phyloP scores from a whole-genome alignment of 2,329 filamentous ascomycete genomes.

The Bipolaris victoriae region DNA sequence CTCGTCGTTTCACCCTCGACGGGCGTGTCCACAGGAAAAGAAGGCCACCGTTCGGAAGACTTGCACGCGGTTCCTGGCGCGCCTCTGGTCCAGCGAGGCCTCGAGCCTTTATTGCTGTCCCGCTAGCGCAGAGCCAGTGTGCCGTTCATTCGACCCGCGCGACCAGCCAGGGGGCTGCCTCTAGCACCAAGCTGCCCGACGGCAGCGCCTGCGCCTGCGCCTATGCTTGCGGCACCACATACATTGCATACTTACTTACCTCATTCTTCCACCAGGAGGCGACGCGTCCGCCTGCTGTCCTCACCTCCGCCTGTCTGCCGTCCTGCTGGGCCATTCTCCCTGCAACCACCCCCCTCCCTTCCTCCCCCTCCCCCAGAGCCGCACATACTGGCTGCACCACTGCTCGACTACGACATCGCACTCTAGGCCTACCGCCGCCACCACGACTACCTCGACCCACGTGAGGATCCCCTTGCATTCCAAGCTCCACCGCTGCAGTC shows the following conservation, averaged over 20 bases:
- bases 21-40: neutral
- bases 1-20: neutral
- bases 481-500: slow-evolving; percentile 7
- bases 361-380: neutral
- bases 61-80: neutral
- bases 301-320: neutral
- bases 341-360: no score
- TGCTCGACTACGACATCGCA: neutral
- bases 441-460: slow-evolving; percentile 2
- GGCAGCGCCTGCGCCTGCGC: slow-evolving; percentile 1
- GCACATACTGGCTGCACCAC: neutral
- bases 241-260: neutral
- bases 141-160: slow-evolving; percentile 9
- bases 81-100: neutral
- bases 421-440: neutral
- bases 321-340: neutral
- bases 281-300: slow-evolving; percentile 4
- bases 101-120: slow-evolving; percentile 14
- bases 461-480: slow-evolving; percentile 20
- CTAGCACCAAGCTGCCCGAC: neutral
- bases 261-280: slow-evolving; percentile 4
- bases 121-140: slow-evolving; percentile 9
- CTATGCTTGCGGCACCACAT: slow-evolving; percentile 7
- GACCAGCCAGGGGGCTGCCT: slow-evolving; percentile 3
- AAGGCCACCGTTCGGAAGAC: slow-evolving; percentile 2